A percentile compares a stretch with the other conserved stretches of the same genome.
Evolutionary conservation across 2,329 filamentous ascomycete genomes (phyloP).

Genomic region (Calcarisporium arbuscula): DNA sequence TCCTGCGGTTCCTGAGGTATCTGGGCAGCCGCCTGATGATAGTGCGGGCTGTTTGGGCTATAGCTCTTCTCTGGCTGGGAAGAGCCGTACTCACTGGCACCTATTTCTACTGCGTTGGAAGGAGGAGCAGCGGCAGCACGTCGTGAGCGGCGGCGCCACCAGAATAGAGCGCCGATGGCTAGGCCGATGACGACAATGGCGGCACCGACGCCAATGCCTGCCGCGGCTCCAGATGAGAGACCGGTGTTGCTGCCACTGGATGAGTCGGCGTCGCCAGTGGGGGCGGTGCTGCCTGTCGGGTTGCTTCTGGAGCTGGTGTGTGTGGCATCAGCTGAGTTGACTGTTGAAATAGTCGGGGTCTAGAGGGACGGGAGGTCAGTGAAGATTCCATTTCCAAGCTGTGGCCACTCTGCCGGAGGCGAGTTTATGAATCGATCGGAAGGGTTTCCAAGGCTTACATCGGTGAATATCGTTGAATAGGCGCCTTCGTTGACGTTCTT

Average conservation of each 20-base stretch:
- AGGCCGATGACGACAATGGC: conserved; percentile 19
- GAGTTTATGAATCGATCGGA: no score
- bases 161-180: conserved; percentile 16
- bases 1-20: conserved; percentile 5
- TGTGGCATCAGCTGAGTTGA: no score
- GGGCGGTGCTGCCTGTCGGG: conserved; percentile 5
- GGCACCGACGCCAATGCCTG: conserved; percentile 23
- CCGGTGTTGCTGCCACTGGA: conserved; percentile 5
- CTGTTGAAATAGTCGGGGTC: conserved; percentile 3
- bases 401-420: no score
- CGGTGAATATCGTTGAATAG: conserved; percentile 25
- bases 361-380: no score
- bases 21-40: not conserved
- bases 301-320: no score
- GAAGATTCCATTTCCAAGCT: no score
- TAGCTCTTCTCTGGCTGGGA: not conserved
- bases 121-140: not conserved
- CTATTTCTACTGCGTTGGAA: not conserved
- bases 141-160: conserved; percentile 18
- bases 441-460: conserved; percentile 18
- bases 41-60: not conserved
- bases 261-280: conserved; percentile 2
- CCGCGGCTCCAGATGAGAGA: conserved; percentile 22
- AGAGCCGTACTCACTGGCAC: not conserved
- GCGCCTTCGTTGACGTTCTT: conserved; percentile 22